These are phyloP conservation scores for Kalmanozyma brasiliensis DNA, from an alignment of 1,284 basidiomycete species.

Conservation along the genomic window DNA sequence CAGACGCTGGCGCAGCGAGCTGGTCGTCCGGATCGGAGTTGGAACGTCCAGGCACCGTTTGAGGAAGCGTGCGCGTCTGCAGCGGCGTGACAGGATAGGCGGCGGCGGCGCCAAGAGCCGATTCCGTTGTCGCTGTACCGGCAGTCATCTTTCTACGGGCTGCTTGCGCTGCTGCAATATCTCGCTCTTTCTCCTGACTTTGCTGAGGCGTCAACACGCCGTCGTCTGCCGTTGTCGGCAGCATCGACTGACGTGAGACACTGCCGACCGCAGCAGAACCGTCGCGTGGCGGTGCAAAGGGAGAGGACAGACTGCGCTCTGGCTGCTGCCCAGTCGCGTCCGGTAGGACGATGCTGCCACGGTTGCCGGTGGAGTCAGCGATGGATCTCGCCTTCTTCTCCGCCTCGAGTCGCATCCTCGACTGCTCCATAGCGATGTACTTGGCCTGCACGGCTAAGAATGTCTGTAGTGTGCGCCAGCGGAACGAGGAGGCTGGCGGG, in stretches of 20 bases:
- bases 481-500: constrained; percentile 71
- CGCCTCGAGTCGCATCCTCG: constrained; percentile 43
- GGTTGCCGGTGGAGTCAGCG: constrained; percentile 30
- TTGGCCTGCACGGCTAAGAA: constrained; percentile 71
- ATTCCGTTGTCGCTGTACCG: constrained; percentile 11
- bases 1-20: neutral
- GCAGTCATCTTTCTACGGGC: constrained; percentile 44
- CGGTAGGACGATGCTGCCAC: constrained; percentile 18
- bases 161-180: constrained; percentile 49
- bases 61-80: constrained; percentile 25
- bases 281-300: constrained; percentile 38
- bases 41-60: constrained; percentile 13
- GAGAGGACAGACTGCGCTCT: constrained; percentile 25
- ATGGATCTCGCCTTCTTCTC: constrained; percentile 25
- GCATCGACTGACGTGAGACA: constrained; percentile 18
- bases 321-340: constrained; percentile 24
- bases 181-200: constrained; percentile 50
- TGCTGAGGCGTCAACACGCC: constrained; percentile 35
- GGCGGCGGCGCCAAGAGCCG: constrained; percentile 20
- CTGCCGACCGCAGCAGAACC: constrained; percentile 20
- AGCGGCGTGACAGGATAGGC: constrained; percentile 20
- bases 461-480: constrained; percentile 71
- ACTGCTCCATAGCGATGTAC: constrained; percentile 69
- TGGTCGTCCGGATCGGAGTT: constrained; percentile 28
- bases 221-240: constrained; percentile 28